Evolutionary conservation across 176 grass and related monocot species (phyloP).

Genomic region (Triticum dicoccoides): DNA sequence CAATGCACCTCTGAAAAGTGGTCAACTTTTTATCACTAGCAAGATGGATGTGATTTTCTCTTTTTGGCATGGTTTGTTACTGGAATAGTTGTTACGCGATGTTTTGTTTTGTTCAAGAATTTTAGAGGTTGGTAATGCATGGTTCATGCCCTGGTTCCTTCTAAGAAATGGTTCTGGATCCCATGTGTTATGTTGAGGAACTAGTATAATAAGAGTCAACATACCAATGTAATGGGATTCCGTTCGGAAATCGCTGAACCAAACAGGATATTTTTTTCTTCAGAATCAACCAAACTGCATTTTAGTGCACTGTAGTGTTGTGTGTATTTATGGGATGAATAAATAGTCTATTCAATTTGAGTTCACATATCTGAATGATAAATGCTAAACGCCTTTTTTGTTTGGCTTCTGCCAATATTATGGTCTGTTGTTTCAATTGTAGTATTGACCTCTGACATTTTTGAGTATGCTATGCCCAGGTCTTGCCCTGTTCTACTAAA

Average conservation of each 20-base stretch:
- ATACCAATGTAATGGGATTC: background rate
- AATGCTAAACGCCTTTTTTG: background rate
- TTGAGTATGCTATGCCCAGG: background rate
- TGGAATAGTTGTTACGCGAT: background rate
- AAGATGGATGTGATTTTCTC: too few species aligned
- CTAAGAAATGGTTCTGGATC: too few species aligned
- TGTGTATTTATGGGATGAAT: background rate
- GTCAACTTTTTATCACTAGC: too few species aligned
- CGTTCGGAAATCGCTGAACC: background rate
- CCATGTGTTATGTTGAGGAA: too few species aligned
- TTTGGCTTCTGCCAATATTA: background rate
- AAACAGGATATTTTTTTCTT: background rate
- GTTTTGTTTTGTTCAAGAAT: background rate
- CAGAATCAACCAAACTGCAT: background rate
- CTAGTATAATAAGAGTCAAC: too few species aligned
- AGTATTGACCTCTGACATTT: background rate
- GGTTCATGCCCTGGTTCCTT: too few species aligned
- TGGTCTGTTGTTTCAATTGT: conserved; percentile 12
- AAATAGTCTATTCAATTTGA: background rate
- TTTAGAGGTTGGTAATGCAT: background rate
- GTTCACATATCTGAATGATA: conserved; percentile 11
- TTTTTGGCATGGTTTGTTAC: too few species aligned
- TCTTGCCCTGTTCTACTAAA: background rate
- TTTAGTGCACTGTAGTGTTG: background rate
- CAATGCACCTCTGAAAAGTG: background rate